phyloP scores from a whole-genome alignment of 495 filamentous ascomycete species.

The Lophiotrema nucula region DNA sequence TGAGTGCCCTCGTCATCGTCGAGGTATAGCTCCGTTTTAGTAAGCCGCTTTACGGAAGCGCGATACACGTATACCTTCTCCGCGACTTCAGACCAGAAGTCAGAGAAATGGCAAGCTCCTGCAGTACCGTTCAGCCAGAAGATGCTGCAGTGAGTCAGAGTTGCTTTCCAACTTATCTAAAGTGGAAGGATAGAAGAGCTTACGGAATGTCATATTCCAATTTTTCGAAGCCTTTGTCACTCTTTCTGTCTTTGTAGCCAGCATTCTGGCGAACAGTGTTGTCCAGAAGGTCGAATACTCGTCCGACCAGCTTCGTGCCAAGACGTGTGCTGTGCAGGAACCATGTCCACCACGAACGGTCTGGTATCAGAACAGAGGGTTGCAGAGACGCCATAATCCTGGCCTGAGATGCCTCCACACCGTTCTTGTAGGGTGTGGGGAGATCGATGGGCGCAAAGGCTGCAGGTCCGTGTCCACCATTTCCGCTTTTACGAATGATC shows the following conservation, averaged over 20 bases:
- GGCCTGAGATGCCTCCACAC: no score
- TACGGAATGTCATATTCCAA: conserved; percentile 13
- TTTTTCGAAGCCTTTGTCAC: conserved; percentile 10
- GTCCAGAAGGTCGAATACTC: not conserved
- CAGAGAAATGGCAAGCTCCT: no score
- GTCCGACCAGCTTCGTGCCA: not conserved
- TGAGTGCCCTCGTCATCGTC: not conserved
- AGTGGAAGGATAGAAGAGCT: not conserved
- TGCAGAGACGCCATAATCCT: conserved; percentile 3
- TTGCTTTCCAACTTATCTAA: no score
- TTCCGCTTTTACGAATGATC: no score
- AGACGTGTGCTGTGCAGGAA: not conserved
- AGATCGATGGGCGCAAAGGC: no score
- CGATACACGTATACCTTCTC: conserved; percentile 1
- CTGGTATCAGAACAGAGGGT: not conserved
- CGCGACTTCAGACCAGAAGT: no score
- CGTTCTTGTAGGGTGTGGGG: no score
- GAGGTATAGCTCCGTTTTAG: not conserved
- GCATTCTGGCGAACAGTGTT: not conserved
- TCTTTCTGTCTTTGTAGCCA: conserved; percentile 1
- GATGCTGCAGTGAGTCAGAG: no score
- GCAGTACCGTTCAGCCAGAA: no score
- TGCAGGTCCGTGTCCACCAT: no score
- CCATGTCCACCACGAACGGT: not conserved
- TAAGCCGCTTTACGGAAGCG: not conserved